Base-by-base conservation (phyloP, 805 yeast genomes). In the Candida berthetii region DNA sequence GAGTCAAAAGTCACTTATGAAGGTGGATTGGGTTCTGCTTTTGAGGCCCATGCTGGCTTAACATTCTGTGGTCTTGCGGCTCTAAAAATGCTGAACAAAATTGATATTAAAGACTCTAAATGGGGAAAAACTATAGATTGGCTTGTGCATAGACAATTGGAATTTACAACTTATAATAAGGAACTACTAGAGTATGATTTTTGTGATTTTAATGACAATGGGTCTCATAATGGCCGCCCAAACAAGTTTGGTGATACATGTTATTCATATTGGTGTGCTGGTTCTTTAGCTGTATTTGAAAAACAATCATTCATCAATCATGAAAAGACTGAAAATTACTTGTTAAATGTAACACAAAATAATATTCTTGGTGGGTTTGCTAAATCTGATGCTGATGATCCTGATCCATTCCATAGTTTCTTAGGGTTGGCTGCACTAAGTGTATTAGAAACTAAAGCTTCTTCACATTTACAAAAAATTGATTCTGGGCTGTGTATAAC, bases 151-250 rank as follows among this genome's bases (percentile, higher is more conserved):
- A 64, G 95, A 33, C 95, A 86, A 55, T 66, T 80, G 1, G 57
- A 61, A 32, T 69, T 61, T 43, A 58, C 64, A 13, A 46, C 52
- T 9, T 56, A 47, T 38, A 63, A 65, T 29, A 47, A 48, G 3
- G 35, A 31, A 2, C 41, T 49, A 13, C 27, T 42, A 8, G 54
- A 52, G 0, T 61, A 69, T 42, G 70, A 64, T 24, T 58, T 48
- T 41, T 62, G 57, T 39, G 81, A 76, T 48, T 47, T 39, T 0
- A 62, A 57, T 2, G 91, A 83, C 53, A 62, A 62, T 40, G 96
- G 96, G 2, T 91, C 91, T 0, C 80, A 85, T 56, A 86, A 88
- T 58, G 97, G 97, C 1, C 68, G 97, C 37, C 79, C 76, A n/a
- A 87, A 87, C 58, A 89, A 89, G 58, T 73, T 70, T 43, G 84